Evolutionary conservation across 805 yeast species (phyloP).

Genomic region (Maudiozyma bulderi): DNA sequence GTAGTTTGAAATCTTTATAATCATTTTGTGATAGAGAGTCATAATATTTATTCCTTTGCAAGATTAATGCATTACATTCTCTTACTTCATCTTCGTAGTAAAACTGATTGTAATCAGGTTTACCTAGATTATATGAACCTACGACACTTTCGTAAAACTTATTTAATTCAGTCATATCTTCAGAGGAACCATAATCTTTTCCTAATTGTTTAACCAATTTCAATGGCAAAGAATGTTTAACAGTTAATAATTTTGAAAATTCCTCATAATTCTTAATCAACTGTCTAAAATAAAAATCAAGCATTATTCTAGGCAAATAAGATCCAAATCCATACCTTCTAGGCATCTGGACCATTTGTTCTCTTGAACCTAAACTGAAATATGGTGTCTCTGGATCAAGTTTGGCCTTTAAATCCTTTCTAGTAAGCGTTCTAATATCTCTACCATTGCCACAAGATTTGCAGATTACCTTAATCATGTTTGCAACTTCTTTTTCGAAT

Average conservation of each 20-base stretch:
- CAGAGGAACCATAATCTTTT: conserved; percentile 2
- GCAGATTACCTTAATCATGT: no score
- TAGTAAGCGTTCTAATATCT: no score
- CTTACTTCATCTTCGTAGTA: background rate
- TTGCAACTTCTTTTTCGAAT: background rate
- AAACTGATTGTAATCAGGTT: background rate
- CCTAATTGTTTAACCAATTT: background rate
- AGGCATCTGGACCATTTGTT: background rate
- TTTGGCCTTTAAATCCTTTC: no score
- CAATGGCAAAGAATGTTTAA: background rate
- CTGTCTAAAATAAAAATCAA: background rate
- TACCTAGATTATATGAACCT: background rate
- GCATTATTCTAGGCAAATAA: background rate
- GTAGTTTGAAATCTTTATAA: conserved; percentile 8
- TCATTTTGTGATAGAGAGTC: conserved; percentile 6
- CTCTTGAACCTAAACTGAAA: background rate
- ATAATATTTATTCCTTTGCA: conserved; percentile 19
- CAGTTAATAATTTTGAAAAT: background rate
- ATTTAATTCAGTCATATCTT: conserved; percentile 2
- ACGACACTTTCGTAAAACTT: background rate
- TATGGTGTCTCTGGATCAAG: no score
- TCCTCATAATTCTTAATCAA: background rate
- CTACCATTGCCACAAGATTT: no score
- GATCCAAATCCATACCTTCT: background rate
- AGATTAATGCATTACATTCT: conserved; percentile 10